Percentiles rank a stretch among this genome's conserved stretches.
These are phyloP conservation scores for Lanmaoa rubissima DNA, from an alignment of 768 basidiomycete genomes.

Conservation along the genomic window DNA sequence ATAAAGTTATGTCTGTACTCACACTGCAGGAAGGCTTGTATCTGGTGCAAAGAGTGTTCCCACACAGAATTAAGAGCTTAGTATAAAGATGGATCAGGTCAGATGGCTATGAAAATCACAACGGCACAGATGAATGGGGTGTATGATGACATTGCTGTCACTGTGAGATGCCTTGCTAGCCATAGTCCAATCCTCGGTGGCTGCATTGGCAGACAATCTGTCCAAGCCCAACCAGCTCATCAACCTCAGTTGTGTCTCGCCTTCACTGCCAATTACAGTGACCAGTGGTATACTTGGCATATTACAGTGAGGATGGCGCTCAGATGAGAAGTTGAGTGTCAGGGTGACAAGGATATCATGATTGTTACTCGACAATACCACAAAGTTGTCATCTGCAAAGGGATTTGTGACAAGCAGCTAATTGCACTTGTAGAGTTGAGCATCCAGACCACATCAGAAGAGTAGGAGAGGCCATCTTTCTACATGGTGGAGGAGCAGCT, in stretches of 20 bases:
- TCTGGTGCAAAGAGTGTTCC: slow-evolving; percentile 6
- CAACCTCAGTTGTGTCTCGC: slow-evolving; percentile 5
- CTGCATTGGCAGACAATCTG: background rate
- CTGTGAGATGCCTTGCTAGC: background rate
- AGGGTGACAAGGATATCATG: no score
- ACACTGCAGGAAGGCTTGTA: background rate
- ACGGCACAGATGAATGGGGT: slow-evolving; percentile 17
- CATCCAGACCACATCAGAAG: no score
- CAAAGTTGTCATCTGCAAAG: no score
- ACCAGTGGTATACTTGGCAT: background rate
- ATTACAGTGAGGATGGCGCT: no score
- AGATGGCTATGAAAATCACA: slow-evolving; percentile 46
- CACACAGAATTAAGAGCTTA: slow-evolving; percentile 69
- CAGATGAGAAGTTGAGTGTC: no score
- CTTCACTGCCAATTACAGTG: background rate
- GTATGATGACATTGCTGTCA: slow-evolving; percentile 6
- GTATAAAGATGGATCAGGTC: slow-evolving; percentile 90
- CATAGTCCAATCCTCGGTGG: background rate
- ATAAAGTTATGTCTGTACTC: background rate
- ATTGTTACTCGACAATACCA: no score
- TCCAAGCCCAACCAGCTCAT: no score
- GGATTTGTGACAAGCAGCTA: no score
- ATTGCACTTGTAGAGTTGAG: no score
- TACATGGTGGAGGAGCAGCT: background rate
- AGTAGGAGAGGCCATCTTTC: no score